A percentile compares a stretch with the other conserved stretches of the same genome.
These are phyloP conservation scores for Zoysia pacifica DNA, from an alignment of 176 grass and related monocot genomes.

Conservation along the genomic window DNA sequence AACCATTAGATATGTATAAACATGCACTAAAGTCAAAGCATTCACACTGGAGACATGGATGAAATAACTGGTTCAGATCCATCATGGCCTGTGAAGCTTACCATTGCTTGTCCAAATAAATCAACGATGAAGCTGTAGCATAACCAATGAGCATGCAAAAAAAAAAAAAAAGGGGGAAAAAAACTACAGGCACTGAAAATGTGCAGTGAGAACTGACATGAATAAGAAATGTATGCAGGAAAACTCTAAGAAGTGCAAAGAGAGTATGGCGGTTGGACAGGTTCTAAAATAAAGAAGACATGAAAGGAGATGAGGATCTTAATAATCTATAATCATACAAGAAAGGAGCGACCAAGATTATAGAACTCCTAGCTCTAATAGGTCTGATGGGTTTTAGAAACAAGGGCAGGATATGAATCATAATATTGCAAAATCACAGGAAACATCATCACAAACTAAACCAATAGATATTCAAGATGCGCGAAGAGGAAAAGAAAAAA, in stretches of 20 bases:
- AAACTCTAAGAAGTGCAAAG: background rate
- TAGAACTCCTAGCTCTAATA: background rate
- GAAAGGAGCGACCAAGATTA: background rate
- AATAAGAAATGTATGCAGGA: background rate
- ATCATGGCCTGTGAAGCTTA: background rate
- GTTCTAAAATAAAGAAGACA: too few species aligned
- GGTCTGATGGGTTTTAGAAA: background rate
- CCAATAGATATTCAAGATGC: background rate
- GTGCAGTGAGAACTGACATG: background rate
- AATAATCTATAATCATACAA: background rate
- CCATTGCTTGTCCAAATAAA: background rate
- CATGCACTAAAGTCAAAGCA: background rate
- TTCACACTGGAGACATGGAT: constrained; percentile 21
- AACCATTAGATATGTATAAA: background rate
- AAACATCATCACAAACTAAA: background rate
- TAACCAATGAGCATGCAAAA: constrained; percentile 3
- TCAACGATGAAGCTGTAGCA: background rate
- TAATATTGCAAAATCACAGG: background rate
- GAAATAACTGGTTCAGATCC: background rate
- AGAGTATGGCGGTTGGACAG: background rate
- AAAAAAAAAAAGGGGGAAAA: background rate
- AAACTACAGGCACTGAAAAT: background rate
- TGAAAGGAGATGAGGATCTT: too few species aligned
- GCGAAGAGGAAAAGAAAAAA: background rate
- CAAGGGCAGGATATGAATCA: background rate